Evolutionary conservation across 306 rosid species (phyloP).

Genomic region (Dalbergia oliveri): DNA sequence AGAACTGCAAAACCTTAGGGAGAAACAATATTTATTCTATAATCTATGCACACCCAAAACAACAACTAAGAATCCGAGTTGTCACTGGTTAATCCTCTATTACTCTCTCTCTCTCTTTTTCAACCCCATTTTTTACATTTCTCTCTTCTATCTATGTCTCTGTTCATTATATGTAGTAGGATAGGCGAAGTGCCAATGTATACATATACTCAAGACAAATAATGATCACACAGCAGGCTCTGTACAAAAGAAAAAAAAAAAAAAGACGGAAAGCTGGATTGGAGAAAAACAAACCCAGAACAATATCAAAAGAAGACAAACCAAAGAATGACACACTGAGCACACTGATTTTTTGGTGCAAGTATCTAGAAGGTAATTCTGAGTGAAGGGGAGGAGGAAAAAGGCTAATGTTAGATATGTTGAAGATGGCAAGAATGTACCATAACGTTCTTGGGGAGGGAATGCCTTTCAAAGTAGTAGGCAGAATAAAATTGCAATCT

Average conservation of each 20-base stretch:
- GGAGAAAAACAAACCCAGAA: slow-evolving; percentile 59
- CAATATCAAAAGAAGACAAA: slow-evolving; percentile 57
- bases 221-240: slow-evolving; percentile 59
- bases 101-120: not conserved
- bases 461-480: slow-evolving; percentile 70
- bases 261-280: slow-evolving; percentile 63
- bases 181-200: slow-evolving; percentile 67
- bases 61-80: slow-evolving; percentile 57
- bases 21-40: slow-evolving; percentile 56
- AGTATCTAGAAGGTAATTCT: slow-evolving; percentile 47
- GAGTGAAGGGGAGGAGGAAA: slow-evolving; percentile 45
- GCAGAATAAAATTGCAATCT: slow-evolving; percentile 66
- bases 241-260: slow-evolving; percentile 68
- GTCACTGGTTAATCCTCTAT: slow-evolving; percentile 57
- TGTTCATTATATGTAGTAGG: slow-evolving; percentile 59
- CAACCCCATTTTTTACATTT: not conserved
- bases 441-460: slow-evolving; percentile 58
- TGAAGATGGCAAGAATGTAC: slow-evolving; percentile 61
- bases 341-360: slow-evolving; percentile 56
- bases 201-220: slow-evolving; percentile 74
- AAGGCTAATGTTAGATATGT: slow-evolving; percentile 61
- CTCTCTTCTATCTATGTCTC: slow-evolving; percentile 49
- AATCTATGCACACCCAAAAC: slow-evolving; percentile 72
- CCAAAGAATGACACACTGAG: slow-evolving; percentile 75
- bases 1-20: slow-evolving; percentile 42